Evolutionary conservation across 345 rosid genomes (phyloP), one percentile per base, ranked within the genome.

Genomic region (Kandelia obovata): DNA sequence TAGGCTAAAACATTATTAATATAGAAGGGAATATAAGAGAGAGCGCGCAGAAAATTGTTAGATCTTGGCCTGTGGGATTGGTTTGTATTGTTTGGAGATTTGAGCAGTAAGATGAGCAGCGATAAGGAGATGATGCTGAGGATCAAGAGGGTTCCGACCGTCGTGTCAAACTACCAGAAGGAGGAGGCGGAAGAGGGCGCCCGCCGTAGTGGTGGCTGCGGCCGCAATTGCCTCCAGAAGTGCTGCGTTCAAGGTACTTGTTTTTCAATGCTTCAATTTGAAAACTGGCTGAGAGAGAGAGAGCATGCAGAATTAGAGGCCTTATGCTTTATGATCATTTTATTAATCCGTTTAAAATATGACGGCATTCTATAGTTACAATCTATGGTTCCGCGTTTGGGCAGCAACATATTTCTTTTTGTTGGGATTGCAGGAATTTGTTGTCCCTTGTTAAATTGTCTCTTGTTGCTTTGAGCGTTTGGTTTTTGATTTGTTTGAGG

Each of bases 91-190:
- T 25, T 70, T 61, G 27, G 6, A 39, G 15, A 7, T 58, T 20
- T 57, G 17, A 57, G 2, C 32, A 26, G 25, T 25, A 35, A 58
- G 17, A 21, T 8, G 17, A 52, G 56, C 30, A 69, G 30, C 59
- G 49, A 43, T 43, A 25, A 8, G 31, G 59, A 67, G 62, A 79
- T 84, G 93, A 86, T 86, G 96, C 83, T 91, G 58, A 86, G 76
- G 75, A 92, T 94, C 76, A 92, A 88, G 80, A 85, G 97, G 76
- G 93, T 92, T 74, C 96, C 96, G 1, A 92, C 99, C 2, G 75
- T 92, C 43, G 89, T 91, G 28, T 91, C 94, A 11, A 94, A 89
- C 71, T 86, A 84, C 75, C 95, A 89, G 81, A 87, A 87, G 64
- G 96, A 94, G 39, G 96, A 89, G 61, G 71, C 75, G 2, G 90